Percentiles rank a stretch among this genome's conserved stretches.
Evolutionary conservation across 2,329 filamentous ascomycete species (phyloP).

Genomic region (Fusarium napiforme): DNA sequence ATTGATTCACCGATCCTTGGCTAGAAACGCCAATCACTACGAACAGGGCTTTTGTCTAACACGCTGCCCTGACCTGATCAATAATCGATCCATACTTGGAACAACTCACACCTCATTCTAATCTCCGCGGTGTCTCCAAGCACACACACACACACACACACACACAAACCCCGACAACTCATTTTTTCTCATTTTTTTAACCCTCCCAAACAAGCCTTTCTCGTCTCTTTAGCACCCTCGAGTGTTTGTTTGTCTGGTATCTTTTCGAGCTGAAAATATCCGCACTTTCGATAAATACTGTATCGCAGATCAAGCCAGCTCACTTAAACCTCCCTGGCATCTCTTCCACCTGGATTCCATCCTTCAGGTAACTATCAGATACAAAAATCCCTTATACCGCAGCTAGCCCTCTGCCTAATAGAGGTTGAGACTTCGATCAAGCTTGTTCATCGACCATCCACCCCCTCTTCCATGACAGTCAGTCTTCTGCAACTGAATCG

Average conservation of each 20-base stretch:
- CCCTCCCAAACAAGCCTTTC: background rate
- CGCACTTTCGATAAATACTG: background rate
- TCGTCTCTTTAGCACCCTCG: background rate
- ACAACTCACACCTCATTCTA: slow-evolving; percentile 3
- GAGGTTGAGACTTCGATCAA: slow-evolving; percentile 1
- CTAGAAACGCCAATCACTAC: background rate
- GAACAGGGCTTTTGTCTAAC: slow-evolving; percentile 21
- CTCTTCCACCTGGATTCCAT: background rate
- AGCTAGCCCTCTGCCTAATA: background rate
- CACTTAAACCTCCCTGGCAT: background rate
- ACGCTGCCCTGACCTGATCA: slow-evolving; percentile 31
- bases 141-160: background rate
- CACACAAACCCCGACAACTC: background rate
- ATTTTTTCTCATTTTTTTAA: background rate
- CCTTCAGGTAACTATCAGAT: background rate
- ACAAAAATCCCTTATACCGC: background rate
- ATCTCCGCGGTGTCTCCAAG: slow-evolving; percentile 2
- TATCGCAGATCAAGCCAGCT: background rate
- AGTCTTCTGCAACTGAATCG: background rate
- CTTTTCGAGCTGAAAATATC: background rate
- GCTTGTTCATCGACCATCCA: background rate
- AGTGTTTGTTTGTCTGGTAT: background rate
- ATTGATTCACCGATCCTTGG: background rate
- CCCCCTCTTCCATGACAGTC: background rate
- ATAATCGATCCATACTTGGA: background rate